Conservation (phyloP, 2,329 filamentous ascomycete species). For the Diaporthe humulicola region DNA sequence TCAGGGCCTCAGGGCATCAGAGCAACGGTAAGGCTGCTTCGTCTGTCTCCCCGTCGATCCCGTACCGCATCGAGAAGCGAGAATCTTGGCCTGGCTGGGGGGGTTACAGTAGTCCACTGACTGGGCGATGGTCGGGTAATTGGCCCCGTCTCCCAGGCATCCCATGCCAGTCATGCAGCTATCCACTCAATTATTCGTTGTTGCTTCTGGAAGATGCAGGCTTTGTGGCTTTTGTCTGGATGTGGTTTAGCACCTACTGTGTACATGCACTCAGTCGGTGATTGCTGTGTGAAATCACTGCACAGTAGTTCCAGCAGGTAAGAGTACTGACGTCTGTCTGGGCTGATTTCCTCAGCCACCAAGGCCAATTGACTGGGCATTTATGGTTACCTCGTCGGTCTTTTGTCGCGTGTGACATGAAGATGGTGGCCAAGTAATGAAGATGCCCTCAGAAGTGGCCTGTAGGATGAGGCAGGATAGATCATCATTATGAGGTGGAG, state of each 20-base stretch:
- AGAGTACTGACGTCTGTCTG: neutral
- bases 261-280: neutral
- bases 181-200: slow-evolving; percentile 7
- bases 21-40: neutral
- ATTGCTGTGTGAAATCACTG: no score
- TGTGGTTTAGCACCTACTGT: neutral
- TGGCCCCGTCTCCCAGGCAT: slow-evolving; percentile 10
- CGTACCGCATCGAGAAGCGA: slow-evolving; percentile 6
- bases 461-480: neutral
- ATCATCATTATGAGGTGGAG: slow-evolving; percentile 12
- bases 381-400: neutral
- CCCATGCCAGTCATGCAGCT: slow-evolving; percentile 17
- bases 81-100: slow-evolving; percentile 1
- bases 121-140: neutral
- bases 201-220: slow-evolving; percentile 26
- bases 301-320: neutral
- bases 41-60: slow-evolving; percentile 2
- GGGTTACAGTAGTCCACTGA: neutral
- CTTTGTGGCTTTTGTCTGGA: neutral
- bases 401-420: neutral
- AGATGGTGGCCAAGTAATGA: neutral
- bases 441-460: neutral
- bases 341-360: neutral
- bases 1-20: neutral
- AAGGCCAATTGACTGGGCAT: neutral